These are phyloP conservation scores for Saccharomycopsis sp. DNA, from an alignment of 805 yeast genomes.

Conservation along the genomic window DNA sequence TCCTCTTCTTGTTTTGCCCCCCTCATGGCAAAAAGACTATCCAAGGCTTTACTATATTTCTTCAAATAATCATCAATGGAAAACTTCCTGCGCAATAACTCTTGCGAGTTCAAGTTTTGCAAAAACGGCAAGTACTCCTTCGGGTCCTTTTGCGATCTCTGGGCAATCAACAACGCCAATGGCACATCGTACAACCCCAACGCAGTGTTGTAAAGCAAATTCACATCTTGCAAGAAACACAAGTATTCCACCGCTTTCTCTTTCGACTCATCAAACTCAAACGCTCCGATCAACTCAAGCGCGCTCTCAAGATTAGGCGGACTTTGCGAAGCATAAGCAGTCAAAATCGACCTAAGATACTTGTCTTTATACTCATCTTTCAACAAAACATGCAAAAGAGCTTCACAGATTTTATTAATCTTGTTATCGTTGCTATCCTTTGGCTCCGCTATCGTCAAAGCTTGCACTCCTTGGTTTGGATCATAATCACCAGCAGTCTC, in stretches of 20 bases:
- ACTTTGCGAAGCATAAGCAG: conserved; percentile 85
- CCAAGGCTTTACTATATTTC: conserved; percentile 58
- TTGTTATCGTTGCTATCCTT: conserved; percentile 40
- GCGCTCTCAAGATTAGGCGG: conserved; percentile 84
- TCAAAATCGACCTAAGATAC: conserved; percentile 69
- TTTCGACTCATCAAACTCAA: conserved; percentile 39
- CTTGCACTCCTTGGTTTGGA: conserved; percentile 6
- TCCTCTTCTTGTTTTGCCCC: conserved; percentile 24
- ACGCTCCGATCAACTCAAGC: conserved; percentile 47
- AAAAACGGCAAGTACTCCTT: conserved; percentile 92
- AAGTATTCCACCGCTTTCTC: conserved; percentile 71
- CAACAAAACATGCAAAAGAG: conserved; percentile 48
- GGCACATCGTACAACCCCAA: conserved; percentile 76
- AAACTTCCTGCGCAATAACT: conserved; percentile 58
- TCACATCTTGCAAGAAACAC: conserved; percentile 86
- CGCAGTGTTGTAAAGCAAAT: conserved; percentile 68
- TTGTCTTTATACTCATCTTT: conserved; percentile 38
- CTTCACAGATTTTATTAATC: conserved; percentile 69
- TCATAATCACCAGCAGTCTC: conserved; percentile 45
- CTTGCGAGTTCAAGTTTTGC: conserved; percentile 63
- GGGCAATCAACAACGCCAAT: conserved; percentile 77
- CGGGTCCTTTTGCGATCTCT: conserved; percentile 96
- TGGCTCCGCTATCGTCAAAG: conserved; percentile 22
- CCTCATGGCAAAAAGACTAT: conserved; percentile 47
- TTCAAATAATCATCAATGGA: conserved; percentile 73